Percentiles rank a stretch among this genome's conserved stretches.
Evolutionary conservation across 345 rosid species (phyloP).

Genomic region (Dimocarpus longan): DNA sequence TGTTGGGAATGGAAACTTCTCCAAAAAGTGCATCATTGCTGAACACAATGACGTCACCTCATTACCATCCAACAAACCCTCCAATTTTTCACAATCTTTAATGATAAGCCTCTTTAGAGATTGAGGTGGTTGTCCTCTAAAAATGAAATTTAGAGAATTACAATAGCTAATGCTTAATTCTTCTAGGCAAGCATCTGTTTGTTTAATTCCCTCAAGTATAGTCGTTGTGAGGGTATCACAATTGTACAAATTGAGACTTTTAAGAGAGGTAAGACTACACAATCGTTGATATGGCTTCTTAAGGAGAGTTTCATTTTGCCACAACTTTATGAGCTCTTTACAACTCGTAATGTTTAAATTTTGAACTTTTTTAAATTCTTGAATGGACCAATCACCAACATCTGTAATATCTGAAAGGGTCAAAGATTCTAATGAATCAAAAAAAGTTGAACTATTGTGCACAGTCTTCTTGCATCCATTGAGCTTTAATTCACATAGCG

Average conservation of each 20-base stretch:
- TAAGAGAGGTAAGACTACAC: conserved; percentile 15
- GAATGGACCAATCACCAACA: conserved; percentile 16
- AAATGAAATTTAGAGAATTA: not conserved
- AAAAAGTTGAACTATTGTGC: no score
- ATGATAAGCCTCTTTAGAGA: not conserved
- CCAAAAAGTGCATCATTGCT: not conserved
- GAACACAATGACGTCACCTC: not conserved
- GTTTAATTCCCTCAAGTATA: not conserved
- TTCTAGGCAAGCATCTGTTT: no score
- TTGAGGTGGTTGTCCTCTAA: no score
- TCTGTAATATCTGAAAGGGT: not conserved
- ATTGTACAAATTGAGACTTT: not conserved
- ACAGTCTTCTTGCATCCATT: no score
- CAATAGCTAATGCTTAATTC: not conserved
- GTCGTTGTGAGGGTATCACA: not conserved
- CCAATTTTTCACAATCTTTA: not conserved
- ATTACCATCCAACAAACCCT: not conserved
- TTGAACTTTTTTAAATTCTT: conserved; percentile 24
- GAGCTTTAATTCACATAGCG: no score
- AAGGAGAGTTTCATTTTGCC: no score
- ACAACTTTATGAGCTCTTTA: no score
- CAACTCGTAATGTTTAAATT: no score
- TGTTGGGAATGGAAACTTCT: no score
- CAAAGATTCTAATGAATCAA: not conserved
- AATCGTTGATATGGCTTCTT: conserved; percentile 10